Evolutionary conservation across 2,329 filamentous ascomycete species (phyloP).

Genomic region (Ascochyta koolunga): DNA sequence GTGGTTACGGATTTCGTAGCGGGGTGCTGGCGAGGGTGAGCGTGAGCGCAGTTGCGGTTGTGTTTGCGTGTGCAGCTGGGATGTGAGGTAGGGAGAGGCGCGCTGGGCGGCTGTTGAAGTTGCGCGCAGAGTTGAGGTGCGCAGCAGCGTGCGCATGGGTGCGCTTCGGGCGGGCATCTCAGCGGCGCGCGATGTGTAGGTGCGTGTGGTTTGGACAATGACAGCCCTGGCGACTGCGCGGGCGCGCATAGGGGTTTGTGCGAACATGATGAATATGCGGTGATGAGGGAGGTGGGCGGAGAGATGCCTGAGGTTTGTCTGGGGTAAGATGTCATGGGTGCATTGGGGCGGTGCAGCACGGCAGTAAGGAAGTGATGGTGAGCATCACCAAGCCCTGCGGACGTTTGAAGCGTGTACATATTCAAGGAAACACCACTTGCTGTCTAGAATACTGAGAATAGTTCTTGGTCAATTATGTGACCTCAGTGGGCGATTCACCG

Average conservation of each 20-base stretch:
- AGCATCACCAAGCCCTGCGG: neutral
- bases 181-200: constrained; percentile 22
- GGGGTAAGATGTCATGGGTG: constrained; percentile 15
- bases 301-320: constrained; percentile 15
- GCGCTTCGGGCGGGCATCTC: constrained; percentile 34
- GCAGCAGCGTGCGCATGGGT: constrained; percentile 38
- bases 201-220: constrained; percentile 15
- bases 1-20: constrained; percentile 33
- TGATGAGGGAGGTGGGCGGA: constrained; percentile 3
- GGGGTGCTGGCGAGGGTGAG: constrained; percentile 32
- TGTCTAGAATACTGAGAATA: too few relatives aligned
- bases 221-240: constrained; percentile 4
- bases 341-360: constrained; percentile 10
- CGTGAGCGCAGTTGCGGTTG: constrained; percentile 25
- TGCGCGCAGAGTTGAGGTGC: constrained; percentile 34
- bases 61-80: constrained; percentile 22
- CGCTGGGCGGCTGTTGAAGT: constrained; percentile 30
- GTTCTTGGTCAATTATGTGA: too few relatives aligned
- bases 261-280: constrained; percentile 5
- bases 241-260: constrained; percentile 5
- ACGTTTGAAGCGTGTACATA: neutral
- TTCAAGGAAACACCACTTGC: too few relatives aligned
- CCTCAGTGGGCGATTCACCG: too few relatives aligned
- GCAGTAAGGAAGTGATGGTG: neutral
- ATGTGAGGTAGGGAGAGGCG: constrained; percentile 26